Evolutionary conservation across 2,329 filamentous ascomycete species (phyloP), one percentile per base, ranked within the genome.

Genomic region (Cytospora schulzeri): DNA sequence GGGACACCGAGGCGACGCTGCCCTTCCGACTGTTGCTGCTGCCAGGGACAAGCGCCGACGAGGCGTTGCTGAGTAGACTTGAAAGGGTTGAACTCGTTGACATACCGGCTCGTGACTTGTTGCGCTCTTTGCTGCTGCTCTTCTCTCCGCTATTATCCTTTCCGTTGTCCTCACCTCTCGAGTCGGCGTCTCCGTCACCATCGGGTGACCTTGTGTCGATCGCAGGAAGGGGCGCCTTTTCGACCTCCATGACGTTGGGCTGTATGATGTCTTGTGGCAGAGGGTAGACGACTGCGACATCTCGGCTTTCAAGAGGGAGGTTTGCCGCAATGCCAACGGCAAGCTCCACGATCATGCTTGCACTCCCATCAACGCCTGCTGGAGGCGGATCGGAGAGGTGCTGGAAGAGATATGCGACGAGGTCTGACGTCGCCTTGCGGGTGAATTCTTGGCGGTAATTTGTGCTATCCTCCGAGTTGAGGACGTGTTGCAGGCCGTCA

Each of bases 261-360:
- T 89, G 83, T 64, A 98, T 82, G 51, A 82, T 76, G 53, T 90
- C 85, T 52, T 91, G 91, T 0, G 95, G 94, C 64, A 89, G 79
- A 60, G 93, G 93, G 74, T 97, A 97, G 67, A 90, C 87, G 66
- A 99, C 90, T 52, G 88, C 88, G 19, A 99, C 91, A 72, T 98
- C 95, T 68, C 95, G 87, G 70, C 92, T 95, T 77, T 99, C 95
- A 48, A 96, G 79, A 0, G 95, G 94, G 54, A 98, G 79, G 74
- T 97, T 96, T 65, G 89, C 86, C 0, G 91, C 88, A 68, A 99
- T 93, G 66, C 89, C 90, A 33, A 98, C 85, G 0, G 93, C 92
- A 58, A 98, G 84, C 77, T 97, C 93, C 62, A 97, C 85, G 74
- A 99, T 98, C 88, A 95, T 96, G 62, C 89, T 88, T 2, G 93